Conservation (phyloP, 2,329 filamentous ascomycete genomes). For the Cladosporium phlei region DNA sequence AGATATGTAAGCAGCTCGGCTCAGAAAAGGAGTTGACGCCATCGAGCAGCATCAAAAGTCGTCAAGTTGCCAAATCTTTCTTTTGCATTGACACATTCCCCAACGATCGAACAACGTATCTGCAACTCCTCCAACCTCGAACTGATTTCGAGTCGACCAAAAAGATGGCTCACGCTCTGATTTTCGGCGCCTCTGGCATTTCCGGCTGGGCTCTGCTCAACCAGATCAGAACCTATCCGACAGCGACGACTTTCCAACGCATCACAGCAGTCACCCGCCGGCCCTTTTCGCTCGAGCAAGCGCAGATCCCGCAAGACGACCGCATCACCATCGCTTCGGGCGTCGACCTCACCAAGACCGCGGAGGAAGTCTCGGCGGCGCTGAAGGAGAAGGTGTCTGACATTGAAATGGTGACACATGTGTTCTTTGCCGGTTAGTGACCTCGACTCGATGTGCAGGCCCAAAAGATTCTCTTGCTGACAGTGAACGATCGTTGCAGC, state of each 20-base stretch:
- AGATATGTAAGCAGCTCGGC: too few relatives aligned
- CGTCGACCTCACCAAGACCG: background rate
- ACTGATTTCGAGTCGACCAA: too few relatives aligned
- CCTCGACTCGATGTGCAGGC: too few relatives aligned
- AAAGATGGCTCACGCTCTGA: too few relatives aligned
- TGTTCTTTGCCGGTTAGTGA: background rate
- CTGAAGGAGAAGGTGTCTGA: background rate
- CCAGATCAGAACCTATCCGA: constrained; percentile 43
- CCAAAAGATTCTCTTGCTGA: too few relatives aligned
- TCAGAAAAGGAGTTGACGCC: too few relatives aligned
- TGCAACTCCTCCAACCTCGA: too few relatives aligned
- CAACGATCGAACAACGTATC: too few relatives aligned
- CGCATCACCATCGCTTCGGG: constrained; percentile 24
- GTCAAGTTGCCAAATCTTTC: too few relatives aligned
- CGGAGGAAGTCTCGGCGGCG: background rate
- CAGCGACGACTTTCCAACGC: constrained; percentile 38
- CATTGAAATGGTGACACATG: background rate
- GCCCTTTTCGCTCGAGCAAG: constrained; percentile 32
- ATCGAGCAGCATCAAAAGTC: too few relatives aligned
- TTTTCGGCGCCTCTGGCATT: constrained; percentile 43
- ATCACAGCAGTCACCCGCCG: constrained; percentile 45
- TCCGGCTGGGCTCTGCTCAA: constrained; percentile 48
- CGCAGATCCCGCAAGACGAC: constrained; percentile 36
- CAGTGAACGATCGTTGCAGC: too few relatives aligned
- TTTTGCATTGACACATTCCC: too few relatives aligned